Base-by-base conservation (phyloP, 2,329 filamentous ascomycete genomes). In the Chaetomium sp. region DNA sequence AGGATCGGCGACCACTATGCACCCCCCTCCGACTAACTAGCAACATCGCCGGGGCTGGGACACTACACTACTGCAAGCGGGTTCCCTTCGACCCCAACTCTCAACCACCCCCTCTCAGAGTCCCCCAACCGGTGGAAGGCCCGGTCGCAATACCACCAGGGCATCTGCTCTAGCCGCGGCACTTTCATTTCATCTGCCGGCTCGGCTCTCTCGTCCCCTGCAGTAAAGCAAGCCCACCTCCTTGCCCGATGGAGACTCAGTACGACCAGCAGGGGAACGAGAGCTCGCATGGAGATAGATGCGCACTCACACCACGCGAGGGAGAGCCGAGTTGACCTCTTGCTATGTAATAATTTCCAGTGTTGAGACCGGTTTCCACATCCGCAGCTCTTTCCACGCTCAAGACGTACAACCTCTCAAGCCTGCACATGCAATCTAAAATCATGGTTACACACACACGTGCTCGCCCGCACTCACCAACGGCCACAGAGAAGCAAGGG, bases 1-100 rank as follows among this genome's bases (percentile, higher is more conserved):
- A n/a, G 1, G 54, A 56, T 56, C 54, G 44, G 54, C 49, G 45
- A n/a, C 40, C 43, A 14, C 52, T 54, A 45, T 27, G 19, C 19
- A 27, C 19, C 19, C 19, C 19, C 19, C 19, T 27, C 19, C 19
- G 19, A 27, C 19, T 27, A 27, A 27, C 19, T 27, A 27, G 19
- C 19, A 27, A 27, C 19, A 27, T 27, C 19, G 19, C 19, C 19
- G 19, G 19, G 19, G 19, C 19, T 27, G 19, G 19, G 19, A 27
- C 19, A 27, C 19, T 27, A 27, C 19, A 27, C 19, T 27, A 27
- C 19, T 27, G 19, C 19, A 27, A 27, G 19, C 19, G 19, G 19
- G 19, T 36, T 34, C 6, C 11, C 27, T 42, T 14, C 40, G 40
- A 42, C 6, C 40, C 40, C 12, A n/a, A 47, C 11, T 5, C 37